Conservation (phyloP, 257 asterid genomes). For the Striga asiatica region DNA sequence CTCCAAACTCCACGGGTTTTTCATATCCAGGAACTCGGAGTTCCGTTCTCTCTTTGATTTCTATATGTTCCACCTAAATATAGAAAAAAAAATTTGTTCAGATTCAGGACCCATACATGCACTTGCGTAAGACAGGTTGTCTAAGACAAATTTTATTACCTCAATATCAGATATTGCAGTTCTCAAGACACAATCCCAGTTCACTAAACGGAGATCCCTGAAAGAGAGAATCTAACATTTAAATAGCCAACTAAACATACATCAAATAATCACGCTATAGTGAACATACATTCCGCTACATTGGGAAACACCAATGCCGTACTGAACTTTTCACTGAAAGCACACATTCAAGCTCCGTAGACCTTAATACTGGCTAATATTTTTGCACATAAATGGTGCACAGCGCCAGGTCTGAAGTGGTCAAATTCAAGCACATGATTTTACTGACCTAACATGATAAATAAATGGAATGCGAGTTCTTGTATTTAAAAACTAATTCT, state of each 20-base stretch:
- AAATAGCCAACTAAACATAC: not conserved
- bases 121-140: slow-evolving; percentile 2
- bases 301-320: no score
- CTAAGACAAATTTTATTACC: slow-evolving; percentile 27
- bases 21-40: slow-evolving; percentile 66
- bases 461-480: not conserved
- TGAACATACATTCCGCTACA: no score
- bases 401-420: no score
- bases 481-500: not conserved
- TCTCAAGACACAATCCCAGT: slow-evolving; percentile 86
- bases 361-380: not conserved
- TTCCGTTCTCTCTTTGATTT: slow-evolving; percentile 64
- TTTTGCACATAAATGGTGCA: not conserved
- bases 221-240: not conserved
- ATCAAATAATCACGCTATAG: not conserved
- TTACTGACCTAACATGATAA: not conserved
- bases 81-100: slow-evolving; percentile 15
- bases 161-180: slow-evolving; percentile 98
- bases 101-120: not conserved
- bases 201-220: slow-evolving; percentile 86
- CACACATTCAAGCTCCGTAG: no score
- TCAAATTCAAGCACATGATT: not conserved
- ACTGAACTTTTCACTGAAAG: no score
- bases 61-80: slow-evolving; percentile 72
- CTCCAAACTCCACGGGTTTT: slow-evolving; percentile 81